Conservation (phyloP, 2,329 filamentous ascomycete genomes). For the Hypoxylon sp. region DNA sequence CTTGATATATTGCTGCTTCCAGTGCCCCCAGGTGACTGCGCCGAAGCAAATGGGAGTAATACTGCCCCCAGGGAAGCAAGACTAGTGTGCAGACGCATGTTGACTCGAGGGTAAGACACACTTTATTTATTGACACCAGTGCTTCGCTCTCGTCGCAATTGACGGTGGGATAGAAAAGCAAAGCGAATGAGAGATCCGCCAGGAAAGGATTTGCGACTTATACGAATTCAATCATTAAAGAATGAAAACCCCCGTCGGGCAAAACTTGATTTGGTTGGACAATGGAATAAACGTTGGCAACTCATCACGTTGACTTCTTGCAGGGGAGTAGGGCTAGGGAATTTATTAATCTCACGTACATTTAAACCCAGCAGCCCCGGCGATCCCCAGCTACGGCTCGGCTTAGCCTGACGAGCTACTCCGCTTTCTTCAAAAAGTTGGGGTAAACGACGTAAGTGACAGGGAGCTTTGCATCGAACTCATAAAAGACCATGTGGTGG, state of each 20-base stretch:
- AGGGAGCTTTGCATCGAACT: conserved; percentile 36
- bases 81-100: conserved; percentile 52
- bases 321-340: conserved; percentile 42
- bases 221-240: conserved; percentile 46
- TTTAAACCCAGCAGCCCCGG: conserved; percentile 38
- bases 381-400: conserved; percentile 36
- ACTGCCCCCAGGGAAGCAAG: conserved; percentile 52
- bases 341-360: conserved; percentile 49
- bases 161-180: conserved; percentile 39
- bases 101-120: conserved; percentile 39
- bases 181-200: conserved; percentile 4
- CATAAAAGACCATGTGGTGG: conserved; percentile 42
- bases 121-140: conserved; percentile 38
- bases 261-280: conserved; percentile 45
- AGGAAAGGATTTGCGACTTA: conserved; percentile 46
- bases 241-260: conserved; percentile 33
- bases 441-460: conserved; percentile 44
- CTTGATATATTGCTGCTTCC: conserved; percentile 43
- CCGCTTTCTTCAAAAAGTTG: conserved; percentile 54
- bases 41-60: conserved; percentile 53
- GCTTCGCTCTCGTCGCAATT: conserved; percentile 43
- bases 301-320: conserved; percentile 41
- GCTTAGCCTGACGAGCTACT: conserved; percentile 46
- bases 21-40: conserved; percentile 48
- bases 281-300: conserved; percentile 35